Base-by-base conservation (phyloP, 305 asterid species). In the Solanum chacoense region DNA sequence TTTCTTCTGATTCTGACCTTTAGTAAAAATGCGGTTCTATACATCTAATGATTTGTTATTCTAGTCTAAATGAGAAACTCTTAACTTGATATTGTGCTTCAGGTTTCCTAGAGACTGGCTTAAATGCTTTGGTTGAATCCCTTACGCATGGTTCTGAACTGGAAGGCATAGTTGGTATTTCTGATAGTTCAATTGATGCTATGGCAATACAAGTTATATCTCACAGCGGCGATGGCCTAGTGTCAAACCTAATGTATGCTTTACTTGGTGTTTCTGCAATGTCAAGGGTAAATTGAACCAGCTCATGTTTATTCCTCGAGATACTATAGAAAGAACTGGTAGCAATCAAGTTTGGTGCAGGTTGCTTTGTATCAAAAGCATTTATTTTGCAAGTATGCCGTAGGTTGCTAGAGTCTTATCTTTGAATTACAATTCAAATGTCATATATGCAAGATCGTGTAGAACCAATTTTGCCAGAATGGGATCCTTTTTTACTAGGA, bases 191-290 rank as follows among this genome's bases (percentile, higher is more conserved):
- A 29, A 90, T 94, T 87, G 94, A 94, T 90, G 95, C 94, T 89
- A 92, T 91, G 95, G 92, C 94, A 90, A 92, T 95, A 88, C 93
- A 92, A 89, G 96, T 94, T 91, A 91, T 96, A 90, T 95, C 97
- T 88, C 91, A 89, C 91, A 88, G 92, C 50, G 98, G 98, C 10
- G 99, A 95, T 92, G 95, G 98, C 77, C 94, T 96, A 73, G 90
- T 96, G 85, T 95, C 98, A 3, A 96, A 95, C 93, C 92, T 96
- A 90, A 91, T 96, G 83, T 95, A 95, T 91, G 96, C 99, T 90
- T 96, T 96, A 84, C 99, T 96, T 90, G 98, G 99, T 87, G 95
- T 95, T 89, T 94, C 98, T 85, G 99, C 99, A 90, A 92, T 95
- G 98, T 95, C 99, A 88, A 93, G 98, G 98, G 99, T 96, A 94